A percentile compares a stretch with the other conserved stretches of the same genome.
phyloP scores from a whole-genome alignment of 495 filamentous ascomycete genomes.

The Hyaloscypha bicolor region DNA sequence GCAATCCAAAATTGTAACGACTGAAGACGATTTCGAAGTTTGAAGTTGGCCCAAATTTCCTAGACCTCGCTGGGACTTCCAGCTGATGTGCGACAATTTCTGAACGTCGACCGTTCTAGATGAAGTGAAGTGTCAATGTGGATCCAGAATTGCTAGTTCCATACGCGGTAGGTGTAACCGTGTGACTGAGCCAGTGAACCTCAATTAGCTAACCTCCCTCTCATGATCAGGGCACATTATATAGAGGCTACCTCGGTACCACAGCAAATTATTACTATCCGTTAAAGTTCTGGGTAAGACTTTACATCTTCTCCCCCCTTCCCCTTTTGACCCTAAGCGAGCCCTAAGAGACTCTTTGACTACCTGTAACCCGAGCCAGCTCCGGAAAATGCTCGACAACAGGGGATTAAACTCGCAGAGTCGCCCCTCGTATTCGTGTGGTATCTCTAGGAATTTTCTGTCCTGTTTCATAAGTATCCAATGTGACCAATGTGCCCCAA shows the following conservation, averaged over 20 bases:
- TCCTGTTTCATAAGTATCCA: not conserved
- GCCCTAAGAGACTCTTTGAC: not conserved
- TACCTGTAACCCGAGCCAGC: no score
- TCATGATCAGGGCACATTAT: no score
- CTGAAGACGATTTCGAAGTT: not conserved
- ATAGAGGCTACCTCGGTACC: not conserved
- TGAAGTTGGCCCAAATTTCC: no score
- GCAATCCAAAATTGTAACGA: slow-evolving; percentile 11
- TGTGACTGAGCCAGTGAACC: not conserved
- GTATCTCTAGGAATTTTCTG: not conserved
- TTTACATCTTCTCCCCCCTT: not conserved
- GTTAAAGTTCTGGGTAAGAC: not conserved
- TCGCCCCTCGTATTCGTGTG: not conserved
- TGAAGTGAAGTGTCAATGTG: no score
- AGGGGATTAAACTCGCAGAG: not conserved
- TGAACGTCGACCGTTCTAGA: no score
- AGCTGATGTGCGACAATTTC: no score
- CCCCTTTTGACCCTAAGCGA: not conserved
- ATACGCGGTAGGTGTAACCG: not conserved
- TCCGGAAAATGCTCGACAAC: no score
- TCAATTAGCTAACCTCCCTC: not conserved
- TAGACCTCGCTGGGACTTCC: no score
- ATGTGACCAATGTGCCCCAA: not conserved
- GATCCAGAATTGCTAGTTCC: no score
- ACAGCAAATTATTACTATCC: no score